These are phyloP conservation scores for Ceratonia siliqua DNA, from an alignment of 306 rosid species.

Conservation along the genomic window DNA sequence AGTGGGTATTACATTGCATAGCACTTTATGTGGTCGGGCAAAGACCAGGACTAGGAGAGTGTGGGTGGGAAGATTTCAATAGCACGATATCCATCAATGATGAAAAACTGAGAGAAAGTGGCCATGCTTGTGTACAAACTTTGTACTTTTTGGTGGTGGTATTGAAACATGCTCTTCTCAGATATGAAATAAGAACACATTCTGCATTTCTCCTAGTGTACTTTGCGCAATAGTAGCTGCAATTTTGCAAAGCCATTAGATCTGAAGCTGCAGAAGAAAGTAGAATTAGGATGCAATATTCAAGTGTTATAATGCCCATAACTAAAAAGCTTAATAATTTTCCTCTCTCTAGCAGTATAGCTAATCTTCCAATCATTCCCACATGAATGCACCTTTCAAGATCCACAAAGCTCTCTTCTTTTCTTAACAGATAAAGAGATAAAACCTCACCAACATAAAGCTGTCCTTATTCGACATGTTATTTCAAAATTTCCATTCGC, in stretches of 20 bases:
- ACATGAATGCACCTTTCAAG: not conserved
- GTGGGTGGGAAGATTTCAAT: constrained; percentile 5
- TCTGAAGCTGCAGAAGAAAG: no score
- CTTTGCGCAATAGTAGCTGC: not conserved
- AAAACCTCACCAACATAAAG: constrained; percentile 3
- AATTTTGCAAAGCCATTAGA: not conserved
- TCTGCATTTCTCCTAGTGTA: no score
- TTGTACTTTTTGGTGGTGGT: not conserved
- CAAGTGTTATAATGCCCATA: not conserved
- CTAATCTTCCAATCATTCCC: not conserved
- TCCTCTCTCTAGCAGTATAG: not conserved
- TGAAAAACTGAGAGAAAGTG: not conserved
- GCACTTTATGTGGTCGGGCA: constrained; percentile 24
- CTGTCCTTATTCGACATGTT: constrained; percentile 9
- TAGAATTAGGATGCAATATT: not conserved
- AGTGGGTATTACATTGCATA: constrained; percentile 1
- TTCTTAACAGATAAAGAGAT: constrained; percentile 17
- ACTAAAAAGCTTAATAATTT: not conserved
- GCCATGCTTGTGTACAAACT: not conserved
- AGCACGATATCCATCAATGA: not conserved
- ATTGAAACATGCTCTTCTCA: not conserved
- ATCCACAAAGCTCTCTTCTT: not conserved
- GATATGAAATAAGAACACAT: not conserved
- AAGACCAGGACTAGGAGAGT: not conserved
- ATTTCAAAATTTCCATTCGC: not conserved